A percentile compares a stretch with the other conserved stretches of the same genome.
These are phyloP conservation scores for Solanum paucissectum DNA, from an alignment of 257 asterid genomes.

Conservation along the genomic window DNA sequence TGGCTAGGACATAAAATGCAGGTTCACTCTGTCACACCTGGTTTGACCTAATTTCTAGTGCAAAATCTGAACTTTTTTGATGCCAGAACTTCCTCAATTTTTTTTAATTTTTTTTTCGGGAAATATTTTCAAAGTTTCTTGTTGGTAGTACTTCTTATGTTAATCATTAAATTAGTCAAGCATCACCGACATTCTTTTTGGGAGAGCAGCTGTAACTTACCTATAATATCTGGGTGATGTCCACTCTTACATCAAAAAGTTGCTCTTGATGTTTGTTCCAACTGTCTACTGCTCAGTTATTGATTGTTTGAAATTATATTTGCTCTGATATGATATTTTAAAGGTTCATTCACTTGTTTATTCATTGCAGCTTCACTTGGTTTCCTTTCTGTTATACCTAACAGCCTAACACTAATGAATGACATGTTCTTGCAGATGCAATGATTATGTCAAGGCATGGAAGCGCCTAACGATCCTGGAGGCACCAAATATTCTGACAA, in stretches of 20 bases:
- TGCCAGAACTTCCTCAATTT: background rate
- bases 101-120: background rate
- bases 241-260: background rate
- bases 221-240: background rate
- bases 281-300: background rate
- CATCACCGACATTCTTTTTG: background rate
- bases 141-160: background rate
- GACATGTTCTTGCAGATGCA: conserved; percentile 49
- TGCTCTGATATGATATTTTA: background rate
- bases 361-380: background rate
- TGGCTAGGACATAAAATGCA: background rate
- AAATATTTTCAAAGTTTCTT: background rate
- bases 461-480: conserved; percentile 60
- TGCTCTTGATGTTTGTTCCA: background rate
- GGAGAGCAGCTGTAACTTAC: background rate
- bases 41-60: background rate
- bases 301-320: background rate
- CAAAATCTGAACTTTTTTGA: background rate
- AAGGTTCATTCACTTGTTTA: background rate
- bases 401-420: background rate
- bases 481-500: conserved; percentile 92
- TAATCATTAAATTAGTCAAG: background rate
- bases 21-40: background rate
- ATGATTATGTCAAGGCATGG: conserved; percentile 96
- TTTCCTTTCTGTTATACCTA: background rate